Percentiles rank a stretch among this genome's conserved stretches.
Evolutionary conservation across 1,284 basidiomycete genomes (phyloP).

Genomic region (Malassezia japonica): DNA sequence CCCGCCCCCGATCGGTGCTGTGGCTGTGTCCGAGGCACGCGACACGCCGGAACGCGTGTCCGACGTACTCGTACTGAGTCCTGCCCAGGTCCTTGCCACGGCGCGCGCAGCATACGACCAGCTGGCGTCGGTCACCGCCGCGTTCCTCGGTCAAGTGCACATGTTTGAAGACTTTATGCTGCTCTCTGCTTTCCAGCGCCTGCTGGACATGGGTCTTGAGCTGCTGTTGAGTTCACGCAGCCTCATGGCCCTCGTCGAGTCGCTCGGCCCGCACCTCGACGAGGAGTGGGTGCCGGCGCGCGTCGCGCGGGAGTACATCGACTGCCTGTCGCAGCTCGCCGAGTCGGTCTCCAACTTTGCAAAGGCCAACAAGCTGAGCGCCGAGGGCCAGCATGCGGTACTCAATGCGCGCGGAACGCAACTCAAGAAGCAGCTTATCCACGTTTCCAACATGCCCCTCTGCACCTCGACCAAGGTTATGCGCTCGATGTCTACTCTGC

Average conservation of each 20-base stretch:
- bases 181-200: slow-evolving; percentile 72
- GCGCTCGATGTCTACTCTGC: slow-evolving; percentile 22
- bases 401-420: slow-evolving; percentile 3
- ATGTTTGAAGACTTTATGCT: slow-evolving; percentile 78
- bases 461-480: not conserved
- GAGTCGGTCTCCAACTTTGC: not conserved
- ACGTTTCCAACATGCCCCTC: not conserved
- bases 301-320: not conserved
- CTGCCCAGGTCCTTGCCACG: slow-evolving; percentile 49
- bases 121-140: slow-evolving; percentile 83
- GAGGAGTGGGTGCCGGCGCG: not conserved
- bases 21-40: too few species aligned
- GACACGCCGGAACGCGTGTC: too few species aligned
- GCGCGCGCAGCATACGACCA: slow-evolving; percentile 55
- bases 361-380: not conserved
- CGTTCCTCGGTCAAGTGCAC: slow-evolving; percentile 92
- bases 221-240: slow-evolving; percentile 78
- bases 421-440: slow-evolving; percentile 19
- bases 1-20: too few species aligned
- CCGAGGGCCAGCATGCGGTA: not conserved
- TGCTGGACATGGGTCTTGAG: slow-evolving; percentile 69
- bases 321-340: not conserved
- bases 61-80: not conserved
- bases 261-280: slow-evolving; percentile 37
- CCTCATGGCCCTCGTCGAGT: slow-evolving; percentile 31